Percentiles rank a stretch among this genome's conserved stretches.
Conservation (phyloP, 345 rosid species). For the Eucalyptus curtisii region DNA sequence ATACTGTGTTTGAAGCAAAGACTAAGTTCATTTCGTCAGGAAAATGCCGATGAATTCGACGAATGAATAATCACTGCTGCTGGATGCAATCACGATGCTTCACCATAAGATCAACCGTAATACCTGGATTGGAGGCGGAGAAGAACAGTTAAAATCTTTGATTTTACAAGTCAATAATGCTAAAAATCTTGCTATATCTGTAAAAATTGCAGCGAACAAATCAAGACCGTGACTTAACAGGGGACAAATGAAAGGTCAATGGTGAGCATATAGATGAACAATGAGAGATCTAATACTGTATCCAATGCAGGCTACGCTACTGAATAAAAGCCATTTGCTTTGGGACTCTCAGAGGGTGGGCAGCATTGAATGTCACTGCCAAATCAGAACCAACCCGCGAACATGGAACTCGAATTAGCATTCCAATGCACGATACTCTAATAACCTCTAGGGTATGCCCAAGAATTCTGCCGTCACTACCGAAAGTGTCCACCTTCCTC, state of each 20-base stretch:
- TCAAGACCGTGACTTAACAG: neutral
- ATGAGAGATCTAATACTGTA: neutral
- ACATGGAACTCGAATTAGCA: neutral
- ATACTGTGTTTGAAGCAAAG: neutral
- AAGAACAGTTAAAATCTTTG: neutral
- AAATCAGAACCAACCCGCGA: neutral
- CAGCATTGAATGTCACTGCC: neutral
- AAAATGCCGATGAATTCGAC: neutral
- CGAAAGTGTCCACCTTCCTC: neutral
- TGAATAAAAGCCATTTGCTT: neutral
- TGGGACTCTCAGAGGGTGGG: neutral
- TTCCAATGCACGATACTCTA: neutral
- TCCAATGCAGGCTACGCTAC: neutral
- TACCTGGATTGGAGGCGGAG: neutral
- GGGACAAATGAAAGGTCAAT: neutral
- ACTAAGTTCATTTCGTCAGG: neutral
- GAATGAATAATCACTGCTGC: neutral
- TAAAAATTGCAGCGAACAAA: neutral
- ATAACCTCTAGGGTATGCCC: neutral
- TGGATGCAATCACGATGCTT: neutral
- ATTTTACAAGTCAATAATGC: neutral
- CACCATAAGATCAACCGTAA: neutral
- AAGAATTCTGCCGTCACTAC: neutral
- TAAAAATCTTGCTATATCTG: neutral
- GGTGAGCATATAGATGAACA: fast-evolving